Conservation (phyloP, 2,329 filamentous ascomycete genomes). For the Botrytis aclada region DNA sequence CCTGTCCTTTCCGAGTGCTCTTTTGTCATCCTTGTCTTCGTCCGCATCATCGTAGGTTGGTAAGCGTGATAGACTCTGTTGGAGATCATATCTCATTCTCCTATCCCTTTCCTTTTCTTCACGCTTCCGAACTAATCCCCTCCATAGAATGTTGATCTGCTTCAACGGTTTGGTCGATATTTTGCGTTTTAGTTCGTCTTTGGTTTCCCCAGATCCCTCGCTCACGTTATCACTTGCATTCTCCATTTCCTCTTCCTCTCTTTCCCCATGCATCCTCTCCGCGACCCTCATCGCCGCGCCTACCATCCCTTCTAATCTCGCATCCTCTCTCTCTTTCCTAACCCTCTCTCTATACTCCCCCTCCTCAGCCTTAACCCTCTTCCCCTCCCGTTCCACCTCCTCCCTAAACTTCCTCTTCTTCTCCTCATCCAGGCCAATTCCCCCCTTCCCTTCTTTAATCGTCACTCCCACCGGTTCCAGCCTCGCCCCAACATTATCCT, state of each 20-base stretch:
- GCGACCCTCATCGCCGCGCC: conserved; percentile 80
- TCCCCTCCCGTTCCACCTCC: conserved; percentile 55
- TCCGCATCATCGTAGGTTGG: conserved; percentile 67
- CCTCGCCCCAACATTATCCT: conserved; percentile 41
- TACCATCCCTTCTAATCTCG: conserved; percentile 65
- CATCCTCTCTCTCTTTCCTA: conserved; percentile 65
- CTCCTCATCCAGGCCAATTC: conserved; percentile 80
- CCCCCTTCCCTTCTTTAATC: conserved; percentile 75
- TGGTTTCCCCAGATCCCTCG: conserved; percentile 26
- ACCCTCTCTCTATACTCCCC: conserved; percentile 56
- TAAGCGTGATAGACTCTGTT: conserved; percentile 60
- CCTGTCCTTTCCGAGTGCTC: conserved; percentile 60
- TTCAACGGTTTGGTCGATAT: conserved; percentile 53
- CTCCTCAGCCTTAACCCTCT: conserved; percentile 59
- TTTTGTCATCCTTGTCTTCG: conserved; percentile 69
- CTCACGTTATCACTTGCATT: conserved; percentile 22
- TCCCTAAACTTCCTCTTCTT: conserved; percentile 74
- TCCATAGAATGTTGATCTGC: conserved; percentile 74
- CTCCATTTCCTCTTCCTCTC: conserved; percentile 46
- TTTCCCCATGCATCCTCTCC: conserved; percentile 76
- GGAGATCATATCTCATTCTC: conserved; percentile 61
- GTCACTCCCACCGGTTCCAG: conserved; percentile 73
- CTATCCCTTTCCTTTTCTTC: conserved; percentile 67
- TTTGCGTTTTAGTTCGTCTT: conserved; percentile 34
- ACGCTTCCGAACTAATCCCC: conserved; percentile 67